Base-by-base conservation (phyloP, 352 stramenopile species). In the Phytopythium montanum region DNA sequence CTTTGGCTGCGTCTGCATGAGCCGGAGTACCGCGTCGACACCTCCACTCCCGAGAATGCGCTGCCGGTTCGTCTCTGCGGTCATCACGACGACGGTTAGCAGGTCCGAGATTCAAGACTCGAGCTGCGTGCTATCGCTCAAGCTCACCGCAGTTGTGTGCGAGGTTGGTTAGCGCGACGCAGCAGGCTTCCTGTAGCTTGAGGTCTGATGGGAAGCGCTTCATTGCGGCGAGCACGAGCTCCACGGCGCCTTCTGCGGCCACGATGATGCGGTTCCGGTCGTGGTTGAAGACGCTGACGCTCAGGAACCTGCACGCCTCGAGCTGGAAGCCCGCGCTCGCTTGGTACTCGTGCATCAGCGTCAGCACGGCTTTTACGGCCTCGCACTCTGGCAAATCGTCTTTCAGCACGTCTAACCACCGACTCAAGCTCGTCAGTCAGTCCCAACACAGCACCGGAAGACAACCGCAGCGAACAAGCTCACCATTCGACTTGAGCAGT, bases 1-100 rank as follows among this genome's bases (percentile, higher is more conserved):
- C 12, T 88, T 73, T 33, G 85, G 82, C 69, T 96, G 94, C 19
- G 67, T 59, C 66, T 97, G 79, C 88, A 97, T 97, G 3, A 80
- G 73, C 33, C 79, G 74, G 18, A 97, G 73, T 8, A 96, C 71
- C 6, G 85, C 69, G 42, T 97, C 87, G 48, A 97, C 73, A 8
- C 75, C 86, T 4, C 81, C 87, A 19, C 79, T 70, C 2, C 81
- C 79, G 0, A 87, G 51, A 41, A 97, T 81, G 12, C 88, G 70
- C 21, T 85, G 70, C 19, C 88, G 86, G 62, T 96, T 97, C 23
- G 80, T 87, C 51, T 97, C 88, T 96, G 60, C 44, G 44, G n/a
- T 0, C 23, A 38, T 44, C 54, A 39, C 51, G 36, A 28, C 34
- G 19, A 19, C 16, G 69, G 28, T 56, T 29, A 46, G 63, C 28